Evolutionary conservation across 2,329 filamentous ascomycete species (phyloP).

Genomic region (Parascedosporium putredinis): DNA sequence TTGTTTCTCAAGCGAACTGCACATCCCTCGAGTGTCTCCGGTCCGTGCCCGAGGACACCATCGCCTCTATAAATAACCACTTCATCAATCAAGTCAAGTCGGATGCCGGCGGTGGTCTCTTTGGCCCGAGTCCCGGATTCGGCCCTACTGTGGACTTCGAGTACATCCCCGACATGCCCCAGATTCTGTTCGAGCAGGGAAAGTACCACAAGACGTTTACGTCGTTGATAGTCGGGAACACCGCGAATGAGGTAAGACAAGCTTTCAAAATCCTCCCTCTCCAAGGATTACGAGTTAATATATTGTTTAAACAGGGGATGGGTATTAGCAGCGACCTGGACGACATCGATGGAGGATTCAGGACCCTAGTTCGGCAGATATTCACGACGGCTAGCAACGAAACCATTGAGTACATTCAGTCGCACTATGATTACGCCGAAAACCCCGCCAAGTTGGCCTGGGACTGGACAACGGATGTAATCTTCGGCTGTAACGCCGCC

Average conservation of each 20-base stretch:
- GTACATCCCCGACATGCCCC: constrained; percentile 12
- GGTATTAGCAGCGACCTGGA: constrained; percentile 11
- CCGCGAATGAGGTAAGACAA: constrained; percentile 10
- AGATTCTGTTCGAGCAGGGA: constrained; percentile 8
- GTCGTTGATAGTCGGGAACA: constrained; percentile 11
- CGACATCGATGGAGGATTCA: constrained; percentile 10
- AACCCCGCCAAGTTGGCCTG: constrained; percentile 13
- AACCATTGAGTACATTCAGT: constrained; percentile 9
- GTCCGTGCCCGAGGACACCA: constrained; percentile 7
- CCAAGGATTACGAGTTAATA: not conserved
- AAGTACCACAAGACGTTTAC: constrained; percentile 8
- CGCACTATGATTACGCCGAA: constrained; percentile 9
- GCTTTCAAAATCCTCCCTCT: no score
- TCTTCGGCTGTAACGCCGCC: constrained; percentile 15
- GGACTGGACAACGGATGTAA: constrained; percentile 16
- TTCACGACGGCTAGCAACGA: constrained; percentile 10
- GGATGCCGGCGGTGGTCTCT: constrained; percentile 13
- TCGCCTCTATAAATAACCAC: constrained; percentile 10
- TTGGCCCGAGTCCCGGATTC: constrained; percentile 14
- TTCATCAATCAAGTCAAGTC: constrained; percentile 12
- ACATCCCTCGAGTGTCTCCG: constrained; percentile 9
- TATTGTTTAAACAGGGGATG: constrained; percentile 1
- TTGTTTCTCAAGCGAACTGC: constrained; percentile 10
- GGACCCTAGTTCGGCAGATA: constrained; percentile 10
- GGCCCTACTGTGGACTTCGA: constrained; percentile 12